Percentiles rank a stretch among this genome's conserved stretches.
Conservation (phyloP, 2,329 filamentous ascomycete genomes). For the Cladosporium sp. region DNA sequence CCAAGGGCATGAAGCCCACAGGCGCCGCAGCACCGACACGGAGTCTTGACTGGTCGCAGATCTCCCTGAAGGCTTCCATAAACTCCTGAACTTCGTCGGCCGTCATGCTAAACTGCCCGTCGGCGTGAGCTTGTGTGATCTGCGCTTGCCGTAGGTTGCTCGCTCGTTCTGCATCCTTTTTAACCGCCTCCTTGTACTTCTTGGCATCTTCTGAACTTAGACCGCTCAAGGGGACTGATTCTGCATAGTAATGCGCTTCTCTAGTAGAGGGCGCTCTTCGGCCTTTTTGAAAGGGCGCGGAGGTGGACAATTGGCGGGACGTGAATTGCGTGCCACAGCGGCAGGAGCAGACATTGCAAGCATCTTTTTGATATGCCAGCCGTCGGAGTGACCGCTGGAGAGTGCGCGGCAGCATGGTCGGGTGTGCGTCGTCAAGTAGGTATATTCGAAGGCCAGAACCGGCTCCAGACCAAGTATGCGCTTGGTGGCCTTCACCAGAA, state of each 20-base stretch:
- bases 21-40: constrained; percentile 5
- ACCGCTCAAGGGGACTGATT: background rate
- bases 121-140: constrained; percentile 2
- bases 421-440: background rate
- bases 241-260: background rate
- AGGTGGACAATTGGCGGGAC: constrained; percentile 14
- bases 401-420: constrained; percentile 27
- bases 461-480: background rate
- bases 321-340: constrained; percentile 23
- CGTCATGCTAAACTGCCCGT: constrained; percentile 13
- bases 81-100: constrained; percentile 22
- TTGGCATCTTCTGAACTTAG: constrained; percentile 11
- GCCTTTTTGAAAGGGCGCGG: background rate
- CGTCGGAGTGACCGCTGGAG: constrained; percentile 22
- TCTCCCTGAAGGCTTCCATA: constrained; percentile 18
- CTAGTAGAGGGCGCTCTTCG: constrained; percentile 22
- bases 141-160: background rate
- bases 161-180: background rate
- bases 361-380: background rate
- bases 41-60: constrained; percentile 1
- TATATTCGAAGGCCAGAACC: background rate
- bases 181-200: background rate
- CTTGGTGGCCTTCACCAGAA: background rate
- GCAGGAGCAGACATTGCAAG: constrained; percentile 27
- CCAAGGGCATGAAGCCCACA: constrained; percentile 14